These are phyloP conservation scores for Psilocybe tampanensis DNA, from an alignment of 768 basidiomycete genomes.

Conservation along the genomic window DNA sequence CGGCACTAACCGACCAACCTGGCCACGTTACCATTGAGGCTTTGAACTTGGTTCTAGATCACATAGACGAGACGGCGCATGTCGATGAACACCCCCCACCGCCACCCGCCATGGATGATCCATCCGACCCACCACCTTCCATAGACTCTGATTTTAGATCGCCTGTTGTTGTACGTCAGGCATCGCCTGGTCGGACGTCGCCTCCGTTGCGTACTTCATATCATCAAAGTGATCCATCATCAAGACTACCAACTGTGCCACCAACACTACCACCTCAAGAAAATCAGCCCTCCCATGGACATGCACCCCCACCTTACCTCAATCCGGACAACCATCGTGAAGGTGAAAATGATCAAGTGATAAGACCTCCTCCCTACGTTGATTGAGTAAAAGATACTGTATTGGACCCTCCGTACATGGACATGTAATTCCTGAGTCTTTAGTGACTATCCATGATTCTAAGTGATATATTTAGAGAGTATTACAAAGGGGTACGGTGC, in stretches of 20 bases:
- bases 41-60: constrained; percentile 60
- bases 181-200: constrained; percentile 36
- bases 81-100: constrained; percentile 49
- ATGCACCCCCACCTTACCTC: constrained; percentile 83
- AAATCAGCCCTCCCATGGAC: constrained; percentile 44
- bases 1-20: constrained; percentile 61
- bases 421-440: not conserved
- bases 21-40: constrained; percentile 54
- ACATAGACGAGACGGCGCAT: constrained; percentile 40
- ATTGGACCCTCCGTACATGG: not conserved
- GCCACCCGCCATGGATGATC: constrained; percentile 84
- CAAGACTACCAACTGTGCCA: constrained; percentile 19
- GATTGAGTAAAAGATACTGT: constrained; percentile 37
- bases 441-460: constrained; percentile 23
- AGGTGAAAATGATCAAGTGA: constrained; percentile 53
- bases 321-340: constrained; percentile 46
- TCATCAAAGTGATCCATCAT: constrained; percentile 22
- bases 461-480: constrained; percentile 29
- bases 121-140: constrained; percentile 85
- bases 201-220: constrained; percentile 31
- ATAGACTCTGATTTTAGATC: constrained; percentile 80
- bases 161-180: constrained; percentile 38
- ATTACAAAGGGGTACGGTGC: constrained; percentile 26
- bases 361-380: constrained; percentile 64
- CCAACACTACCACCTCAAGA: constrained; percentile 34